These are phyloP conservation scores for Tuber melanosporum DNA, from an alignment of 495 filamentous ascomycete species.

Conservation along the genomic window DNA sequence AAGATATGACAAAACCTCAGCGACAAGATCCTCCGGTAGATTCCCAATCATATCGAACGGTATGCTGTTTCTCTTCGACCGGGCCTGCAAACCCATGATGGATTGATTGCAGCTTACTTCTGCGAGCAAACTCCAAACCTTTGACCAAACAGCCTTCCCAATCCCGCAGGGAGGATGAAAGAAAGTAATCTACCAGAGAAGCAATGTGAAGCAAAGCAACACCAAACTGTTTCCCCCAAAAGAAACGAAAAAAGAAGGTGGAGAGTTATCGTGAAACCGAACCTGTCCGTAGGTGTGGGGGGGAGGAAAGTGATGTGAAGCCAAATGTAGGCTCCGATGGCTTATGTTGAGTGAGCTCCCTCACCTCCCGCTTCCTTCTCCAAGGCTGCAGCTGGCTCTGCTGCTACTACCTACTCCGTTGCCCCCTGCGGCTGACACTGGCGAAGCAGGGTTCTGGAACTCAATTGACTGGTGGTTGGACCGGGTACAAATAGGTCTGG, in stretches of 20 bases:
- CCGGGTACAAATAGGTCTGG: neutral
- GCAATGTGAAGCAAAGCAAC: neutral
- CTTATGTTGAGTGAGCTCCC: neutral
- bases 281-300: neutral
- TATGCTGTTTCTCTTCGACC: neutral
- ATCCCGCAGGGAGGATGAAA: neutral
- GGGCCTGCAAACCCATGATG: neutral
- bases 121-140: neutral
- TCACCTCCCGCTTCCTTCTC: neutral
- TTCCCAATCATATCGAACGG: conserved; percentile 29
- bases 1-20: conserved; percentile 21
- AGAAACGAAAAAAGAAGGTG: neutral
- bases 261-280: neutral
- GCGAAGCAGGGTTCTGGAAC: neutral
- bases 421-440: neutral
- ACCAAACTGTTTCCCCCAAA: neutral
- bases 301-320: neutral
- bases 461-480: neutral
- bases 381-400: neutral
- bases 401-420: neutral
- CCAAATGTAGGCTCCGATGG: neutral
- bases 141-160: neutral
- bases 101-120: neutral
- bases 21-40: conserved; percentile 26
- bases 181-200: neutral